Base-by-base conservation (phyloP, 176 grass and related monocot genomes). In the Cenchrus purpureus region DNA sequence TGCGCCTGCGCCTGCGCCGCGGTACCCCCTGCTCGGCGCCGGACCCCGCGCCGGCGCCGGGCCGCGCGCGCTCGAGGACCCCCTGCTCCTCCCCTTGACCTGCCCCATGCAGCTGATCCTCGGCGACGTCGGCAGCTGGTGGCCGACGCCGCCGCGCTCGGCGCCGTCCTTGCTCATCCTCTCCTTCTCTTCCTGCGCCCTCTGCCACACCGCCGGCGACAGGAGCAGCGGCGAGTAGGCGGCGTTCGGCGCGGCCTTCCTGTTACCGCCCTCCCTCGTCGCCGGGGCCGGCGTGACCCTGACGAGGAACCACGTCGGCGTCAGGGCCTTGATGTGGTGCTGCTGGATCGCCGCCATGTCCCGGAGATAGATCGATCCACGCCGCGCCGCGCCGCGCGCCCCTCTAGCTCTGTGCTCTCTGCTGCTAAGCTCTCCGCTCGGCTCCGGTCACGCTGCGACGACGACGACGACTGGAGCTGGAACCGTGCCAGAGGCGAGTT, bases 51-150 rank as follows among this genome's bases (percentile, higher is more conserved):
- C 6, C 11, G 17, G 19, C 70, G 22, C 14, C 15, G 43, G 15
- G 65, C 46, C 32, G 2, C 64, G 83, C 71, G 48, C 72, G n/a
- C 32, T 53, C 54, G 78, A 20, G 49, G 72, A 82, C 1, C 48
- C 32, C 55, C 4, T 46, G 17, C 12, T 51, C 66, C 53, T 32
- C 40, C 88, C 83, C 65, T 90, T 90, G 73, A 90, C 67, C 73
- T 90, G 79, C 73, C 88, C 88, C 88, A 86, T 78, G 84, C 79
- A 90, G 74, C 49, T 49, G 84, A 90, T 86, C 88, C 84, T 90
- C 58, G 88, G 88, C 22, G 88, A 90, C 66, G 40, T 79, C 49
- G 84, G 88, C 13, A 74, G 48, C 48, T n/a, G 4, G 0, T 11
- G 29, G 29, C 1, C 42, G 56, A n/a, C 7, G 1, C 15, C 29